phyloP scores from a whole-genome alignment of 2,329 filamentous ascomycete species.

The Botryotinia globosa region DNA sequence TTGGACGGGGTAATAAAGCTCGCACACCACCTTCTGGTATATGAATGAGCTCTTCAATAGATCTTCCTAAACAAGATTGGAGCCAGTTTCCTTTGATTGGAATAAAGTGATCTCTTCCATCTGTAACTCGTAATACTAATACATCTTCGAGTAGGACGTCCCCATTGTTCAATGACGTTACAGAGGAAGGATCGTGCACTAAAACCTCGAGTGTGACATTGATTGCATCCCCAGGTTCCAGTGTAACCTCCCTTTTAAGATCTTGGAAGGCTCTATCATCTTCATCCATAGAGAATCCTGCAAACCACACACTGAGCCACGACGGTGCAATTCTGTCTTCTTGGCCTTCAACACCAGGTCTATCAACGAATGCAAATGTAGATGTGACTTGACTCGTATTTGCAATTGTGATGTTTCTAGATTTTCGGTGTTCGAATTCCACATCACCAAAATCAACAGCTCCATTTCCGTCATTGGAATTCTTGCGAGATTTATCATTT shows the following conservation, averaged over 20 bases:
- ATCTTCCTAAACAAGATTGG: conserved; percentile 78
- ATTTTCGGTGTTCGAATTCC: conserved; percentile 63
- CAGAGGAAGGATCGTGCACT: conserved; percentile 61
- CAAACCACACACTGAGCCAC: conserved; percentile 72
- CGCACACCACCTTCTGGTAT: conserved; percentile 82
- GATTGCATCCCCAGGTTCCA: conserved; percentile 83
- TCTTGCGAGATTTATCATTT: conserved; percentile 21
- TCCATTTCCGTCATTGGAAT: conserved; percentile 41
- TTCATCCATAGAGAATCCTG: conserved; percentile 47
- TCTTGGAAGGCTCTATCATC: conserved; percentile 25
- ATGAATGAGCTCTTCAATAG: conserved; percentile 82
- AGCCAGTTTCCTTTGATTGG: conserved; percentile 76
- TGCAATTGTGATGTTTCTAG: conserved; percentile 74
- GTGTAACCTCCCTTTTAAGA: conserved; percentile 49
- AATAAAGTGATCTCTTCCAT: conserved; percentile 89
- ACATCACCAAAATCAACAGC: conserved; percentile 78
- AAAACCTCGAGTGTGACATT: conserved; percentile 66
- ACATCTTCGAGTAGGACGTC: conserved; percentile 73
- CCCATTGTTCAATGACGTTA: conserved; percentile 69
- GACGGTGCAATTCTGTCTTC: conserved; percentile 46
- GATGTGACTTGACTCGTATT: conserved; percentile 86
- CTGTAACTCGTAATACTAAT: conserved; percentile 76
- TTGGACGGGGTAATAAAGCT: conserved; percentile 40
- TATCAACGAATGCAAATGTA: conserved; percentile 75
- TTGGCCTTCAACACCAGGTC: conserved; percentile 59